Evolutionary conservation across 2,329 filamentous ascomycete genomes (phyloP).

Genomic region (Drechslera avenae): DNA sequence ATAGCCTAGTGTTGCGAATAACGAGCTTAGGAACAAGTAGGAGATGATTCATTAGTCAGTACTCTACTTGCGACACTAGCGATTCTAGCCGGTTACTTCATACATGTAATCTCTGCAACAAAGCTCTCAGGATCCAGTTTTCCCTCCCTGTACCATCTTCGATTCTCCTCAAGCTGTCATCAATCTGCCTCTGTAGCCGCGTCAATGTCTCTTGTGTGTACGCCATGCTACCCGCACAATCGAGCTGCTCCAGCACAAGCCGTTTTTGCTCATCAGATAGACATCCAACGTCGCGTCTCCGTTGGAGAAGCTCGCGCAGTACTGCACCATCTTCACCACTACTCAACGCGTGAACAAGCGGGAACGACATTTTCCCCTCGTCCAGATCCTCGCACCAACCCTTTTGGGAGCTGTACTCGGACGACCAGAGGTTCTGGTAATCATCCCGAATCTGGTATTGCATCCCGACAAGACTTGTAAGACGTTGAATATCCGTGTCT

Average conservation of each 20-base stretch:
- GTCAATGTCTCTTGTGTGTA: conserved; percentile 1
- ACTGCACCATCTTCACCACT: too few relatives aligned
- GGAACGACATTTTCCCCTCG: conserved; percentile 82
- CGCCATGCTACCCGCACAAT: neutral
- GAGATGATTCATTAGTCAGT: too few relatives aligned
- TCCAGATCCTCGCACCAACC: conserved; percentile 90
- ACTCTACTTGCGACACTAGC: too few relatives aligned
- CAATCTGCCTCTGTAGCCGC: neutral
- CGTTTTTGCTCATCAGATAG: neutral
- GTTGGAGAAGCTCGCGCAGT: neutral
- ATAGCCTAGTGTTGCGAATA: too few relatives aligned
- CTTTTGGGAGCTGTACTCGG: conserved; percentile 77
- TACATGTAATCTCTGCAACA: neutral
- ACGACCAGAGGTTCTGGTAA: conserved; percentile 74
- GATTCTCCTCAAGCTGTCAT: neutral
- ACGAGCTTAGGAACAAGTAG: too few relatives aligned
- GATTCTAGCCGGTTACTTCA: too few relatives aligned
- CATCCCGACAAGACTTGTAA: neutral
- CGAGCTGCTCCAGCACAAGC: neutral
- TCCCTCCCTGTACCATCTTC: neutral
- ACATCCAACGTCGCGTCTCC: neutral
- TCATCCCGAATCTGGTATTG: conserved; percentile 83
- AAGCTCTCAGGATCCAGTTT: conserved; percentile 2
- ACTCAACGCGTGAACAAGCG: neutral
- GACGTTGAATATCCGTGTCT: neutral